These are phyloP conservation scores for Dalechampia spathulata DNA, from an alignment of 441 rosid species.

Conservation along the genomic window DNA sequence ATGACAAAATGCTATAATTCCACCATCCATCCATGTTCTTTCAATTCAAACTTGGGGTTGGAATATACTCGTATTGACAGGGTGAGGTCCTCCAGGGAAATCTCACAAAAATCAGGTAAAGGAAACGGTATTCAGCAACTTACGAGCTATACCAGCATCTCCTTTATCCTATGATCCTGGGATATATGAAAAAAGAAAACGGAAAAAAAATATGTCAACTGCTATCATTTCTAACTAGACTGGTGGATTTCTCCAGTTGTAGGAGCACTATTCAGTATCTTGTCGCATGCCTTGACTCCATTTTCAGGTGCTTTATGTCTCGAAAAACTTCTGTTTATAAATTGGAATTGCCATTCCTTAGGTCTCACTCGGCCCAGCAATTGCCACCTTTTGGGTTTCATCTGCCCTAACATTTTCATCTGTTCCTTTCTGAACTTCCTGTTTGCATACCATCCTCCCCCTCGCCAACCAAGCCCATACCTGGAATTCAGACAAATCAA, in stretches of 20 bases:
- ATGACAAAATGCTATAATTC: too few relatives aligned
- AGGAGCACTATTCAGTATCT: conserved; percentile 17
- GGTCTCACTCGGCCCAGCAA: conserved; percentile 51
- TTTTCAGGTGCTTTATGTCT: conserved; percentile 26
- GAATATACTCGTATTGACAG: too few relatives aligned
- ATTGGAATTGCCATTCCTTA: conserved; percentile 44
- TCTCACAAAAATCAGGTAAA: too few relatives aligned
- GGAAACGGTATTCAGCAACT: too few relatives aligned
- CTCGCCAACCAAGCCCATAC: conserved; percentile 92
- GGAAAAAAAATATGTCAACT: not conserved
- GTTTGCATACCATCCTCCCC: conserved; percentile 85
- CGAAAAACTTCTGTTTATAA: conserved; percentile 39
- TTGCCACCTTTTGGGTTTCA: conserved; percentile 65
- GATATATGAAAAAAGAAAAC: not conserved
- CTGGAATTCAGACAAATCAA: conserved; percentile 28
- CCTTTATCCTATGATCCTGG: not conserved
- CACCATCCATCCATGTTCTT: too few relatives aligned
- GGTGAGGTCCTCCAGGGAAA: too few relatives aligned
- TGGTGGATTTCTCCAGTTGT: conserved; percentile 11
- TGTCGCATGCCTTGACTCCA: conserved; percentile 22
- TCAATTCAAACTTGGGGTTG: too few relatives aligned
- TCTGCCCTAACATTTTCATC: conserved; percentile 64
- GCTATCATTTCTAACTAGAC: conserved; percentile 20
- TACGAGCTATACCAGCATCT: not conserved
- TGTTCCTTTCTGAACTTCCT: conserved; percentile 77